These are phyloP conservation scores for Neohortaea acidophila DNA, from an alignment of 495 filamentous ascomycete species.

Conservation along the genomic window DNA sequence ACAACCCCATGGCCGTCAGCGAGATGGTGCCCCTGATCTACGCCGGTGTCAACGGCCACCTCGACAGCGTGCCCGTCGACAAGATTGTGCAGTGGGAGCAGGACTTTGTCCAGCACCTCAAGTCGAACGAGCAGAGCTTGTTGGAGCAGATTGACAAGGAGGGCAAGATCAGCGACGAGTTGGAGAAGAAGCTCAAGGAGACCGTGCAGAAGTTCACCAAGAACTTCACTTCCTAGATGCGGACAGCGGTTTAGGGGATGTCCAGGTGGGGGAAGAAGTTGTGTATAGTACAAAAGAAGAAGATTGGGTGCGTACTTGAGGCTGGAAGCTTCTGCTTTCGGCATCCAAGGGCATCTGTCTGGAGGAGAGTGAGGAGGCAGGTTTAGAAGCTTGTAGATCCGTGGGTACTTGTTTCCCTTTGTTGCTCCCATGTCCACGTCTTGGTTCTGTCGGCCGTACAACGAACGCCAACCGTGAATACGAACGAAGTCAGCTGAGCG, in stretches of 20 bases:
- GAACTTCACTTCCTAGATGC: slow-evolving; percentile 43
- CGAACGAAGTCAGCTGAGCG: too few species aligned
- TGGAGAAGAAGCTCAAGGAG: slow-evolving; percentile 76
- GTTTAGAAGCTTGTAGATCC: slow-evolving; percentile 4
- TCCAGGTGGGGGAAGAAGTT: background rate
- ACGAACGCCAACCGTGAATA: too few species aligned
- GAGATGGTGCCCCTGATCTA: slow-evolving; percentile 99
- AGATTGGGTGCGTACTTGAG: background rate
- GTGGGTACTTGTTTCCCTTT: slow-evolving; percentile 3
- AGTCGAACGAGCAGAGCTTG: slow-evolving; percentile 73
- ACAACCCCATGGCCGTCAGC: slow-evolving; percentile 94
- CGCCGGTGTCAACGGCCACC: slow-evolving; percentile 94
- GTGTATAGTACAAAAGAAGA: slow-evolving; percentile 5
- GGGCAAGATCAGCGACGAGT: slow-evolving; percentile 87
- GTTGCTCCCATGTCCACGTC: too few species aligned
- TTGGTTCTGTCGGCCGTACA: too few species aligned
- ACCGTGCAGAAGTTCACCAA: slow-evolving; percentile 73
- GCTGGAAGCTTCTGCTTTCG: background rate
- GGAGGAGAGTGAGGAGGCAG: background rate
- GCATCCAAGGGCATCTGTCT: too few species aligned
- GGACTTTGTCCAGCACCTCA: slow-evolving; percentile 84
- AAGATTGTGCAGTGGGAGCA: slow-evolving; percentile 84
- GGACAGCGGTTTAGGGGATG: too few species aligned
- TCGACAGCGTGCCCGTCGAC: slow-evolving; percentile 71
- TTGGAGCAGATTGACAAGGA: slow-evolving; percentile 85